phyloP scores from a whole-genome alignment of 805 yeast species.

The Pichia exigua region DNA sequence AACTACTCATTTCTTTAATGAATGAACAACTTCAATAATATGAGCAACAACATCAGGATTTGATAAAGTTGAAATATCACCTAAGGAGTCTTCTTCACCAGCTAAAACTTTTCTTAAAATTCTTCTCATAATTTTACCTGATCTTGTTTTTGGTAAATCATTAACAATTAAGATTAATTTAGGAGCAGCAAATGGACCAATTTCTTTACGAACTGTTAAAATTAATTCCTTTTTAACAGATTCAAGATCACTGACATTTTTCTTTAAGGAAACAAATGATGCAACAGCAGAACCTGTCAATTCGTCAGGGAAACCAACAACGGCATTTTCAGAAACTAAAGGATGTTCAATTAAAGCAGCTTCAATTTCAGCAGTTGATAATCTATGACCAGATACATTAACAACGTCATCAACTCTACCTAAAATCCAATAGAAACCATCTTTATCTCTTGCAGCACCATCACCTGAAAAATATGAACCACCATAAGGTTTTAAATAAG shows the following conservation, averaged over 20 bases:
- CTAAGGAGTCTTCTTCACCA: constrained; percentile 72
- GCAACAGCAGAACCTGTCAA: constrained; percentile 83
- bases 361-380: constrained; percentile 86
- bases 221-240: constrained; percentile 56
- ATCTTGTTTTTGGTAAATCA: constrained; percentile 80
- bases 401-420: constrained; percentile 89
- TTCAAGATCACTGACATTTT: constrained; percentile 37
- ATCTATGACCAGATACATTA: constrained; percentile 78
- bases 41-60: constrained; percentile 69
- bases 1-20: background rate
- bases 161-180: constrained; percentile 62
- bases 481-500: constrained; percentile 76
- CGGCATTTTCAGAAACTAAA: constrained; percentile 71
- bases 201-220: constrained; percentile 66
- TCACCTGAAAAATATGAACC: constrained; percentile 84
- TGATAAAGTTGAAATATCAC: constrained; percentile 70
- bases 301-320: constrained; percentile 76
- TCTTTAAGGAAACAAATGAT: constrained; percentile 71
- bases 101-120: constrained; percentile 70
- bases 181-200: constrained; percentile 85
- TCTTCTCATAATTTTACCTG: constrained; percentile 85
- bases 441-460: constrained; percentile 81
- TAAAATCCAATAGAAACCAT: constrained; percentile 78
- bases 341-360: constrained; percentile 70
- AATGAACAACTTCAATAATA: constrained; percentile 43